phyloP scores from a whole-genome alignment of 2,329 filamentous ascomycete genomes.

The Penicillium expansum region DNA sequence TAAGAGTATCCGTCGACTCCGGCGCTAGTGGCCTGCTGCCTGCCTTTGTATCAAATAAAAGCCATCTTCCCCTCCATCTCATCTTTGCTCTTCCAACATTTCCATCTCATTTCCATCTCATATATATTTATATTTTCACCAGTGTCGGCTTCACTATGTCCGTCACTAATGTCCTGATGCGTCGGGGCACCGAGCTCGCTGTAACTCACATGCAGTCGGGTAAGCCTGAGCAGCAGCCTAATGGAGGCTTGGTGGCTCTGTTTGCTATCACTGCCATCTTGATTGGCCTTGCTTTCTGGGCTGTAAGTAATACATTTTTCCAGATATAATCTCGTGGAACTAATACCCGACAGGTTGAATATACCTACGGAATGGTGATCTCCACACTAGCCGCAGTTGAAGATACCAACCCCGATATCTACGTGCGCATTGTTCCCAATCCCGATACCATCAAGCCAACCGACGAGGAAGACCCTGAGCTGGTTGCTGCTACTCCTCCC shows the following conservation, averaged over 20 bases:
- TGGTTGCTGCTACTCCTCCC: conserved; percentile 47
- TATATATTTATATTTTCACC: neutral
- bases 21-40: conserved; percentile 12
- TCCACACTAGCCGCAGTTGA: conserved; percentile 64
- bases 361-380: conserved; percentile 60
- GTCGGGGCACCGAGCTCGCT: conserved; percentile 37
- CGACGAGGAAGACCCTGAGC: conserved; percentile 44
- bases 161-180: conserved; percentile 31
- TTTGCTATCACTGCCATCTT: conserved; percentile 29
- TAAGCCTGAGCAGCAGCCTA: conserved; percentile 18
- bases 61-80: conserved; percentile 2
- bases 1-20: neutral
- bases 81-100: neutral
- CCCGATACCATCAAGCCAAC: conserved; percentile 30
- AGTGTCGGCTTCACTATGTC: conserved; percentile 23
- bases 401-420: conserved; percentile 54
- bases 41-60: conserved; percentile 9
- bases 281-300: conserved; percentile 23
- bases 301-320: conserved; percentile 24
- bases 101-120: neutral
- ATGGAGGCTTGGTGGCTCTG: conserved; percentile 27
- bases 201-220: conserved; percentile 25
- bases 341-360: conserved; percentile 44
- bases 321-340: neutral
- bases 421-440: conserved; percentile 50